These are phyloP conservation scores for Epichloe glyceriae DNA, from an alignment of 2,329 filamentous ascomycete species.

Conservation along the genomic window DNA sequence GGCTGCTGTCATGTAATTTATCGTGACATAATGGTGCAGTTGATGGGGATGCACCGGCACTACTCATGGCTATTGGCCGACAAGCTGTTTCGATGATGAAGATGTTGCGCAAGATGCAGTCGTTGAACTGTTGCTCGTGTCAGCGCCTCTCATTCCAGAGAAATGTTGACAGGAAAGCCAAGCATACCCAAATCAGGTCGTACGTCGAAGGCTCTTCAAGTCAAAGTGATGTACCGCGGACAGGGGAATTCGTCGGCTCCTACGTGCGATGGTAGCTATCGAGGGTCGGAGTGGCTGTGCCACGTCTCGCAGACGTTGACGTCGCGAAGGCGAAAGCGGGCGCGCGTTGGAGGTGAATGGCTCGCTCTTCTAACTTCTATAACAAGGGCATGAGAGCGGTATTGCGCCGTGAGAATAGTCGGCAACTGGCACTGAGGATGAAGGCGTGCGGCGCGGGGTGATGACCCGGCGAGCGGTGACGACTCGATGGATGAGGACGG, in stretches of 20 bases:
- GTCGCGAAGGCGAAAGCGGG: conserved; percentile 7
- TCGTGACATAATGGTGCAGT: conserved; percentile 16
- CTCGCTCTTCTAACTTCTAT: conserved; percentile 26
- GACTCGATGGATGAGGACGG: neutral
- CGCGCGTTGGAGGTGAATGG: conserved; percentile 5
- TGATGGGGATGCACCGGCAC: conserved; percentile 14
- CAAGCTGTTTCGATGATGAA: neutral
- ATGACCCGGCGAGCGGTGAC: neutral
- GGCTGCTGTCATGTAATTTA: conserved; percentile 2
- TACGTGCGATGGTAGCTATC: neutral
- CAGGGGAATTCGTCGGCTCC: neutral
- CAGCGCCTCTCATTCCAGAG: neutral
- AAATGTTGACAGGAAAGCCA: neutral
- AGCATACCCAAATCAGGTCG: neutral
- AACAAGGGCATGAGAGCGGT: conserved; percentile 20
- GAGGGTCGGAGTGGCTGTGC: neutral
- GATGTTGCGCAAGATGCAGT: neutral
- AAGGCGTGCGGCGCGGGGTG: neutral
- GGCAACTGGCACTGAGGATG: neutral
- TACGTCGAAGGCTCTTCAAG: neutral
- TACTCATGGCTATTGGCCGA: conserved; percentile 17
- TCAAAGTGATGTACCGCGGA: neutral
- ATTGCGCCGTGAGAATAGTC: neutral
- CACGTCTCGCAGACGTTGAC: neutral
- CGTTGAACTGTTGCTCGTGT: neutral